phyloP scores from a whole-genome alignment of 208 protist genomes.

The Leishmania gerbilli region DNA sequence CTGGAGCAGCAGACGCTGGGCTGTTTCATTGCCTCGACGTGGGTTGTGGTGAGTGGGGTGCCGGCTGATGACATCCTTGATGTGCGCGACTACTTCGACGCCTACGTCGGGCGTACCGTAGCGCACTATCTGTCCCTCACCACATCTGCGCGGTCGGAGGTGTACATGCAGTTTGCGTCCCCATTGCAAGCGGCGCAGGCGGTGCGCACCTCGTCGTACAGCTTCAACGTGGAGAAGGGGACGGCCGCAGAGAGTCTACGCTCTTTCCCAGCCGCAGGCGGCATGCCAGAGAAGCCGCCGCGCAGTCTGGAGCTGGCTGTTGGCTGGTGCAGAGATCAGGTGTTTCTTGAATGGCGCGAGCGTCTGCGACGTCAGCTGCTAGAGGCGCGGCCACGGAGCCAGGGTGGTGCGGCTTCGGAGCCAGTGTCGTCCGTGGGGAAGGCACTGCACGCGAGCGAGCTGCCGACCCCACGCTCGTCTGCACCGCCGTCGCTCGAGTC shows the following conservation, averaged over 20 bases:
- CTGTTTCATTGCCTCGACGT: constrained; percentile 22
- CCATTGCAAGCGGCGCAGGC: constrained; percentile 48
- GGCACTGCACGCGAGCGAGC: not conserved
- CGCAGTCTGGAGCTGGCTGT: constrained; percentile 33
- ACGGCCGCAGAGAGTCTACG: constrained; percentile 17
- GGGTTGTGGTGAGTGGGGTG: constrained; percentile 58
- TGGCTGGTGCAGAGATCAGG: constrained; percentile 53
- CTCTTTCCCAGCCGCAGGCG: not conserved
- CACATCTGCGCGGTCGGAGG: constrained; percentile 21
- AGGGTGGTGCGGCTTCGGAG: not conserved
- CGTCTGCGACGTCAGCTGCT: constrained; percentile 22
- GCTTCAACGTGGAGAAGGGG: constrained; percentile 34
- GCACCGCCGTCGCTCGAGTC: constrained; percentile 22
- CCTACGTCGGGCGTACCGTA: constrained; percentile 66
- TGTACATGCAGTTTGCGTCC: constrained; percentile 70
- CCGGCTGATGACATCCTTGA: constrained; percentile 42
- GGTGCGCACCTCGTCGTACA: constrained; percentile 36
- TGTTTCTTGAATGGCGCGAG: constrained; percentile 42
- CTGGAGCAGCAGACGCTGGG: constrained; percentile 8
- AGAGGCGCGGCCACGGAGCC: constrained; percentile 9
- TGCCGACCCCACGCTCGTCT: constrained; percentile 6
- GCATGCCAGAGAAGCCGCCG: not conserved
- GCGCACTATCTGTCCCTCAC: constrained; percentile 40
- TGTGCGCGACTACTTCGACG: constrained; percentile 79
- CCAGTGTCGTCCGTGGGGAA: not conserved